Base-by-base conservation (phyloP, 352 stramenopile genomes). In the Phytophthora capsici region DNA sequence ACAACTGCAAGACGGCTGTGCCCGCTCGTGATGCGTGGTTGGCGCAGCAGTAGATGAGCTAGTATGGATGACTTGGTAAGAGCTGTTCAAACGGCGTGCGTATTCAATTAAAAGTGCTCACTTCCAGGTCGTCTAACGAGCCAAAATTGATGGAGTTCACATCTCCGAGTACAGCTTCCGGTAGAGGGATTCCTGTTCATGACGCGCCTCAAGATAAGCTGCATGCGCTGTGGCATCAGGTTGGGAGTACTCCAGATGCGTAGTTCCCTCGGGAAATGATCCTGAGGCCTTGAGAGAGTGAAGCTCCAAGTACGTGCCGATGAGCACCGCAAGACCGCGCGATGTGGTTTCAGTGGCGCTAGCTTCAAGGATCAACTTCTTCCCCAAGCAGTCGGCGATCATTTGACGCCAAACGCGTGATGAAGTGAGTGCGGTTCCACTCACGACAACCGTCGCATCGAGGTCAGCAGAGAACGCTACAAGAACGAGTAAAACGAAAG, bases 341-440 rank as follows among this genome's bases (percentile, higher is more conserved):
- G 89, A 97, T 17, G 91, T 97, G 2, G 86, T 89, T 66, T 97
- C 90, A 1, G 57, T 81, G 19, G 74, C 77, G 16, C 67, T 71
- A 10, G 69, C 85, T 47, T 95, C 83, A 17, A 92, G 66, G 32
- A 85, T 73, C 20, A 98, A 60, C 38, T 90, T 77, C 40, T 83
- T 87, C 5, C 86, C 88, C 22, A 96, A 74, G 7, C 66, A 75
- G 61, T 98, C 90, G 0, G 90, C 84, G 4, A 94, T 77, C 74
- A 98, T 97, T 48, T 97, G 90, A 7, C 89, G 84, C 89, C 90
- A 97, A 14, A 91, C 69, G 14, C 50, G 47, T n/a, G 91, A 98
- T 26, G 80, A 82, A 4, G 82, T 83, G 14, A 96, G 75, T 19
- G 87, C 87, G 47, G 89, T 94, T 13, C 89, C 89, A 47, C 87